Conservation (phyloP, 805 yeast species). For the Yamadazyma ubonensis region DNA sequence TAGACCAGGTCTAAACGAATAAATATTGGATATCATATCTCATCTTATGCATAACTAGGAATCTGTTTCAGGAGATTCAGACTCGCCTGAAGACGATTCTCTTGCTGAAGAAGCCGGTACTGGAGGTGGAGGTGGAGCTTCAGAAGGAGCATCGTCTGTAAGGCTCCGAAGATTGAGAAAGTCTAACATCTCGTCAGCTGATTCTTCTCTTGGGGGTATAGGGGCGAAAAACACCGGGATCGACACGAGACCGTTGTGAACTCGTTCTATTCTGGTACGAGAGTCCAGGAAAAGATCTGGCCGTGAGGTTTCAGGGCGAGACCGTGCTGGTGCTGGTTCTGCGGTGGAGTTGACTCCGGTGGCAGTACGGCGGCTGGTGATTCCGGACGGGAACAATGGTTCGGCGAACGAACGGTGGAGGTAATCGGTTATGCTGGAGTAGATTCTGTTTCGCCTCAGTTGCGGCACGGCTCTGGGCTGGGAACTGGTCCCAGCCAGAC, state of each 20-base stretch:
- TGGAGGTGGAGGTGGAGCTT: not conserved
- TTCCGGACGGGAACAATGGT: slow-evolving; percentile 45
- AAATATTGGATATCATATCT: no score
- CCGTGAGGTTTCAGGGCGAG: no score
- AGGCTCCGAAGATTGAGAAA: slow-evolving; percentile 28
- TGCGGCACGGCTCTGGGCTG: not conserved
- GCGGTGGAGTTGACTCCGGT: slow-evolving; percentile 42
- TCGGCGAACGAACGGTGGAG: slow-evolving; percentile 12
- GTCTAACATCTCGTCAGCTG: slow-evolving; percentile 22
- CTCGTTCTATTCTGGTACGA: not conserved
- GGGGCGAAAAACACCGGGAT: slow-evolving; percentile 1
- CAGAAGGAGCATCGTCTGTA: slow-evolving; percentile 17
- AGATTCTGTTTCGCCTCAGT: slow-evolving; percentile 1
- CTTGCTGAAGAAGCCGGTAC: slow-evolving; percentile 7
- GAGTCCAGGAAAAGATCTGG: no score
- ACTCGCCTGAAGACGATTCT: slow-evolving; percentile 1
- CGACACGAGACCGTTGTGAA: not conserved
- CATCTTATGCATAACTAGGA: slow-evolving; percentile 6
- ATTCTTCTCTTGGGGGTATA: not conserved
- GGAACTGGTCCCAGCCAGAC: not conserved
- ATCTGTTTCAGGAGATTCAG: slow-evolving; percentile 1
- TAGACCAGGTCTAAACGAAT: no score
- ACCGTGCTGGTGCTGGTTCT: not conserved
- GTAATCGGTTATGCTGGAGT: slow-evolving; percentile 8
- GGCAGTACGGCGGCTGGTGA: slow-evolving; percentile 47